These are phyloP conservation scores for Thermochaetoides thermophila DNA, from an alignment of 495 filamentous ascomycete species.

Conservation along the genomic window DNA sequence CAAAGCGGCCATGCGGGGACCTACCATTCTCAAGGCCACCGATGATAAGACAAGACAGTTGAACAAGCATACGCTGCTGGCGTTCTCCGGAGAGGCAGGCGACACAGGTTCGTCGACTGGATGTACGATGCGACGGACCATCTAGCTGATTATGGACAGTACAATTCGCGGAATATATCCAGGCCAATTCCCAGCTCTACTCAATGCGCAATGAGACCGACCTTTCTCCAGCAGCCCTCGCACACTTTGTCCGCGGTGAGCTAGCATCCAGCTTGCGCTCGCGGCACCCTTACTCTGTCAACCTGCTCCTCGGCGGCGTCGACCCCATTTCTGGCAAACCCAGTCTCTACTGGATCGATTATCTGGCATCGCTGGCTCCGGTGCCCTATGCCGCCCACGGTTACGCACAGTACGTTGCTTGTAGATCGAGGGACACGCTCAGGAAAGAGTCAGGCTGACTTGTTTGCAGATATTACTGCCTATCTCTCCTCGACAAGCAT, in stretches of 20 bases:
- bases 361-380: constrained; percentile 73
- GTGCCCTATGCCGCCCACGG: constrained; percentile 95
- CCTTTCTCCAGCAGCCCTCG: constrained; percentile 73
- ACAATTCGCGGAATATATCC: constrained; percentile 98
- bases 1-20: constrained; percentile 93
- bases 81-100: constrained; percentile 91
- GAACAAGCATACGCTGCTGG: constrained; percentile 89
- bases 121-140: neutral
- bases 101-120: constrained; percentile 58
- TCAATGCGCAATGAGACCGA: constrained; percentile 94
- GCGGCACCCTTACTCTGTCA: constrained; percentile 87
- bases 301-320: constrained; percentile 83
- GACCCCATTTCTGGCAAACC: constrained; percentile 80
- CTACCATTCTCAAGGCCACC: constrained; percentile 84
- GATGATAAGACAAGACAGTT: constrained; percentile 91
- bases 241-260: constrained; percentile 83
- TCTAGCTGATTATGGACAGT: constrained; percentile 40
- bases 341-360: constrained; percentile 91
- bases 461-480: constrained; percentile 60
- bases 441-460: constrained; percentile 3
- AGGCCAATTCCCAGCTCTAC: constrained; percentile 96
- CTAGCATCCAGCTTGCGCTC: constrained; percentile 80
- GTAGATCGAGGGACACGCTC: neutral
- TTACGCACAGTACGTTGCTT: constrained; percentile 76
- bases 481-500: constrained; percentile 94